These are phyloP conservation scores for Blastomyces parvus DNA, from an alignment of 2,329 filamentous ascomycete genomes.

Conservation along the genomic window DNA sequence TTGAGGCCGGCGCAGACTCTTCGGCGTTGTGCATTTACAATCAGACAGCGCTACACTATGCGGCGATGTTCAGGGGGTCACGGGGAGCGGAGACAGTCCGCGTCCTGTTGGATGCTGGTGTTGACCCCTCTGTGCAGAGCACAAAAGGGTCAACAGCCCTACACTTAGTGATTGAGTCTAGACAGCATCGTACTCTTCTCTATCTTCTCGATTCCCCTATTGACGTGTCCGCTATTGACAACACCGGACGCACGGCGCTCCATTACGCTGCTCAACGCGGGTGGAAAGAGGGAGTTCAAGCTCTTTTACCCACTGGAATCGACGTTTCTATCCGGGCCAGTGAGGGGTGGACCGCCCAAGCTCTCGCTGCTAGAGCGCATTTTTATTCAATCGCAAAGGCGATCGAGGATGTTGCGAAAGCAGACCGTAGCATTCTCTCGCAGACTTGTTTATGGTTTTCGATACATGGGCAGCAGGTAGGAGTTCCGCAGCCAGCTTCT, in stretches of 20 bases:
- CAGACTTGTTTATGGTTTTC: not conserved
- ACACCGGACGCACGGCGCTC: not conserved
- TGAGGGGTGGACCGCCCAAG: not conserved
- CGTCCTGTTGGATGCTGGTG: not conserved
- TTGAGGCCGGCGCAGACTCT: not conserved
- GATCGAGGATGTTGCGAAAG: not conserved
- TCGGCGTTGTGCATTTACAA: not conserved
- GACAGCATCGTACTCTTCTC: not conserved
- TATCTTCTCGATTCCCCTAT: not conserved
- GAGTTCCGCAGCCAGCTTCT: not conserved
- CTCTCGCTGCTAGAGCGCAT: not conserved
- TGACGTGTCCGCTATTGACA: not conserved
- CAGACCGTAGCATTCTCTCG: not conserved
- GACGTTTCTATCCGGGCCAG: not conserved
- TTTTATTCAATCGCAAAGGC: not conserved
- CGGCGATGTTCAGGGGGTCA: not conserved
- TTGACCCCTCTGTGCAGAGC: not conserved
- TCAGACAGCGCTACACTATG: not conserved
- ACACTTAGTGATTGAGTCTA: not conserved
- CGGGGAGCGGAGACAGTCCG: not conserved
- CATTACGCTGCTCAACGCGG: not conserved
- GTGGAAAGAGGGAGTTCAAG: not conserved
- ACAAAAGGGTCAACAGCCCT: not conserved
- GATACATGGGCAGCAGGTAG: not conserved
- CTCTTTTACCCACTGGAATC: not conserved